Percentiles rank a stretch among this genome's conserved stretches.
Evolutionary conservation across 202 grass and related monocot genomes (phyloP).

Genomic region (Cymbopogon flexuosus): DNA sequence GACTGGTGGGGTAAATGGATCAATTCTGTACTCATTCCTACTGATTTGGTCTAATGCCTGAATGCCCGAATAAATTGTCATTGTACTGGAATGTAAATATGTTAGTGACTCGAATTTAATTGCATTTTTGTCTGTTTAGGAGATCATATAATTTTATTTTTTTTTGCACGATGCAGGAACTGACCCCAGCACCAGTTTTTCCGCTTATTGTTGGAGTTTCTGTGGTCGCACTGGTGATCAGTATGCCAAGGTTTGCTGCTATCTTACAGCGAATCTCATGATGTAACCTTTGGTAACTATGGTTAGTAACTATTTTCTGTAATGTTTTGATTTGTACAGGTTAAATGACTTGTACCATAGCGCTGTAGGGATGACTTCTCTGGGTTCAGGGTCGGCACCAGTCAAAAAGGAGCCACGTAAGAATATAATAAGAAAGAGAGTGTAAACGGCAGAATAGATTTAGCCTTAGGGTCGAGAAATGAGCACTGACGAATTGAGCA

Average conservation of each 20-base stretch:
- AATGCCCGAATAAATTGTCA: neutral
- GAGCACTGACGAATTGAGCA: constrained; percentile 16
- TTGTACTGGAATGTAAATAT: neutral
- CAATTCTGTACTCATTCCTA: neutral
- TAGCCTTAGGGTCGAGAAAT: constrained; percentile 28
- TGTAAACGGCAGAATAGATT: constrained; percentile 30
- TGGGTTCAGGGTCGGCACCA: constrained; percentile 36
- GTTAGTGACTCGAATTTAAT: neutral
- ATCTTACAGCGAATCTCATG: constrained; percentile 6
- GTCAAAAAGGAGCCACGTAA: constrained; percentile 79
- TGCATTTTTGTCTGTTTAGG: neutral
- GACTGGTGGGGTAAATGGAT: neutral
- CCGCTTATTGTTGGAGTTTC: constrained; percentile 78
- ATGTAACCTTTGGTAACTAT: neutral
- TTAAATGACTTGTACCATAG: constrained; percentile 84
- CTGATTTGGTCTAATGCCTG: neutral
- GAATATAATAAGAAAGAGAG: constrained; percentile 58
- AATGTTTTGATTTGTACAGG: constrained; percentile 41
- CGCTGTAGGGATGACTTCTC: constrained; percentile 49
- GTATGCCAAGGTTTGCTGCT: constrained; percentile 81
- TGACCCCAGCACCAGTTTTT: constrained; percentile 65
- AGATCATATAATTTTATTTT: constrained; percentile 7
- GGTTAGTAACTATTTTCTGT: constrained; percentile 1
- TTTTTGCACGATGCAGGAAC: constrained; percentile 60
- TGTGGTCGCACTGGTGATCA: constrained; percentile 66